These are phyloP conservation scores for Penicillium ucsense DNA, from an alignment of 495 filamentous ascomycete genomes.

Conservation along the genomic window DNA sequence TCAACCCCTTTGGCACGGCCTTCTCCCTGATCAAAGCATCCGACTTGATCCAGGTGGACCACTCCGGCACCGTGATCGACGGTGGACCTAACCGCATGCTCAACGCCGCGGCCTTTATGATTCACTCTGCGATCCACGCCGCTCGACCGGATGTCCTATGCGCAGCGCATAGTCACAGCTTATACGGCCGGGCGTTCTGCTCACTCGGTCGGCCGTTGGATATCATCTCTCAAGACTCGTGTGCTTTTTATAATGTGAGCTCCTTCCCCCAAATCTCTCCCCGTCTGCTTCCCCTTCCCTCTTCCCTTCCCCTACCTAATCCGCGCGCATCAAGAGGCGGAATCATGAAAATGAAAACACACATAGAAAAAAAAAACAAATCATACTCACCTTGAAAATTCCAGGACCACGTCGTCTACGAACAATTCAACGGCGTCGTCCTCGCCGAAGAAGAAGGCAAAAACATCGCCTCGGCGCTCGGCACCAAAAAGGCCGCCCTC, in stretches of 20 bases:
- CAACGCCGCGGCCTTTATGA: conserved; percentile 62
- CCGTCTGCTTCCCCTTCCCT: too few relatives aligned
- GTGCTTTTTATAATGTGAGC: conserved; percentile 51
- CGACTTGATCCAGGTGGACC: conserved; percentile 63
- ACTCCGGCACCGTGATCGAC: conserved; percentile 55
- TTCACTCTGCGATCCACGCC: conserved; percentile 56
- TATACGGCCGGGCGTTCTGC: conserved; percentile 63
- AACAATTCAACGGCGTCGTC: conserved; percentile 63
- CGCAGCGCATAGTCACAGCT: conserved; percentile 62
- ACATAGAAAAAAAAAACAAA: not conserved
- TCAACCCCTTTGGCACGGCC: conserved; percentile 67
- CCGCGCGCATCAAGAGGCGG: too few relatives aligned
- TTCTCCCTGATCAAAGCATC: conserved; percentile 61
- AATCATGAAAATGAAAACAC: not conserved
- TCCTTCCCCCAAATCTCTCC: not conserved
- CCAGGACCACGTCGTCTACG: conserved; percentile 54
- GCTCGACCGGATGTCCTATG: conserved; percentile 64
- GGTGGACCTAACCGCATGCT: conserved; percentile 52
- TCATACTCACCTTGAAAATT: too few relatives aligned
- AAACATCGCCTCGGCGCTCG: conserved; percentile 55
- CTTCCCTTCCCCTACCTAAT: too few relatives aligned
- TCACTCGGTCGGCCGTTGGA: conserved; percentile 57
- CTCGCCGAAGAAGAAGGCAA: conserved; percentile 60
- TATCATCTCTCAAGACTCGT: conserved; percentile 63
- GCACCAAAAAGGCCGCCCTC: conserved; percentile 58